Percentiles rank a stretch among this genome's conserved stretches.
These are phyloP conservation scores for Cucumis variabilis DNA, from an alignment of 331 rosid genomes.

Conservation along the genomic window DNA sequence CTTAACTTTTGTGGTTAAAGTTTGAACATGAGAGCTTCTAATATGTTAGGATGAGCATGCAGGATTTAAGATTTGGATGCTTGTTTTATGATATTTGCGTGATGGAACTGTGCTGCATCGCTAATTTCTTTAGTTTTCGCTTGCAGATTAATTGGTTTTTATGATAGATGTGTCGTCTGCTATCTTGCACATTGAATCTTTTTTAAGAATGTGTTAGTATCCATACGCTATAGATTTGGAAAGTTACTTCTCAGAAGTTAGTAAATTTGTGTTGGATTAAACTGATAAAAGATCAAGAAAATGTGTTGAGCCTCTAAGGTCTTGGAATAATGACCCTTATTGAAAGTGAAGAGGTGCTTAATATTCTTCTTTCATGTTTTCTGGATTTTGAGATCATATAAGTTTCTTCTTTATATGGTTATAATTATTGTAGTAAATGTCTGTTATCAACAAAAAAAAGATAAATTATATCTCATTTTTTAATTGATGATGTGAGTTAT, in stretches of 20 bases:
- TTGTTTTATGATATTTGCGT: conserved; percentile 7
- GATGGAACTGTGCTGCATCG: neutral
- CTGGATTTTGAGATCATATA: conserved; percentile 22
- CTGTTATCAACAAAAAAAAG: no score
- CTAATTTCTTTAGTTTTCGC: conserved; percentile 26
- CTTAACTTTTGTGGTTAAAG: neutral
- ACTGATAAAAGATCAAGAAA: conserved; percentile 24
- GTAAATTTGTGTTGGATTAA: conserved; percentile 13
- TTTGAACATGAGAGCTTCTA: neutral
- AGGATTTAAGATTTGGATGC: conserved; percentile 24
- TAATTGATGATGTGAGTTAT: no score
- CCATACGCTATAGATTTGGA: conserved; percentile 26
- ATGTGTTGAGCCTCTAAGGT: conserved; percentile 32
- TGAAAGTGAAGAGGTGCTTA: conserved; percentile 60
- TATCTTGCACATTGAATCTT: neutral
- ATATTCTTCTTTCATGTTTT: conserved; percentile 35
- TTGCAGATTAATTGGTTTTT: conserved; percentile 13
- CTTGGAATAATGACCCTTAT: conserved; percentile 53
- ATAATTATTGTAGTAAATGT: conserved; percentile 30
- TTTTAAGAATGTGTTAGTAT: conserved; percentile 9
- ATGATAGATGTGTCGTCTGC: neutral
- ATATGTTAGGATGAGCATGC: conserved; percentile 16
- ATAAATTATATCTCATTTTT: no score
- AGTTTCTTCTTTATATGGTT: conserved; percentile 25
- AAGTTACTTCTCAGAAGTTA: no score